Conservation (phyloP, 2,329 filamentous ascomycete species). For the Metarhizium anisopliae region DNA sequence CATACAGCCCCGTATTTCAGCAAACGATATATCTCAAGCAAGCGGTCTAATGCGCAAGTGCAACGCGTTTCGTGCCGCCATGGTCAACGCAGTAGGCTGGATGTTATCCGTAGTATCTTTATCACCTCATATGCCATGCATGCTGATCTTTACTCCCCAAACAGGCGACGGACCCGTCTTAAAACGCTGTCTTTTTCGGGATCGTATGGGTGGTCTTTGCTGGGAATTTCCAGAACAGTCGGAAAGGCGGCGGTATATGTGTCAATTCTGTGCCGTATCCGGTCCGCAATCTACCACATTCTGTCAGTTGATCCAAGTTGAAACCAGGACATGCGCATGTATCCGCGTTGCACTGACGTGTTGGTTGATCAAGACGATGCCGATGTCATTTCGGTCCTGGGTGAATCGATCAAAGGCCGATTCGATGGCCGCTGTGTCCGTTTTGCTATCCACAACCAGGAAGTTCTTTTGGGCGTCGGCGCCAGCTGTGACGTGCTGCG, state of each 20-base stretch:
- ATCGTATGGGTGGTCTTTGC: slow-evolving; percentile 98
- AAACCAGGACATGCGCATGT: neutral
- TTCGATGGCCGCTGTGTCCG: slow-evolving; percentile 80
- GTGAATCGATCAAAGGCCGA: slow-evolving; percentile 85
- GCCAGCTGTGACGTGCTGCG: slow-evolving; percentile 78
- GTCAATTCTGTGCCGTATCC: slow-evolving; percentile 85
- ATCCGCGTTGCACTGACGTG: slow-evolving; percentile 54
- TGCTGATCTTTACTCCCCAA: slow-evolving; percentile 49
- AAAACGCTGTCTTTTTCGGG: slow-evolving; percentile 98
- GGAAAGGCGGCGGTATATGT: slow-evolving; percentile 91
- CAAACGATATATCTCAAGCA: neutral
- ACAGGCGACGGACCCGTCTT: slow-evolving; percentile 64
- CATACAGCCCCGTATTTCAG: neutral
- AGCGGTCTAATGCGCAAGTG: neutral
- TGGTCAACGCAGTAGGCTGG: neutral
- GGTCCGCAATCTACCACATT: slow-evolving; percentile 68
- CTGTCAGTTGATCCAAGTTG: neutral
- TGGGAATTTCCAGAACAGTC: slow-evolving; percentile 92
- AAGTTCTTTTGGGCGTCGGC: slow-evolving; percentile 96
- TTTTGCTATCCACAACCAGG: slow-evolving; percentile 91
- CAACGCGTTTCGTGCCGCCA: neutral
- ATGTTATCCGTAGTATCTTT: neutral
- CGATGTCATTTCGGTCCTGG: slow-evolving; percentile 87
- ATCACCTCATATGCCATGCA: neutral
- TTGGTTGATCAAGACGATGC: slow-evolving; percentile 94